Base-by-base conservation (phyloP, 2,329 filamentous ascomycete species). In the Sporothrix globosa region DNA sequence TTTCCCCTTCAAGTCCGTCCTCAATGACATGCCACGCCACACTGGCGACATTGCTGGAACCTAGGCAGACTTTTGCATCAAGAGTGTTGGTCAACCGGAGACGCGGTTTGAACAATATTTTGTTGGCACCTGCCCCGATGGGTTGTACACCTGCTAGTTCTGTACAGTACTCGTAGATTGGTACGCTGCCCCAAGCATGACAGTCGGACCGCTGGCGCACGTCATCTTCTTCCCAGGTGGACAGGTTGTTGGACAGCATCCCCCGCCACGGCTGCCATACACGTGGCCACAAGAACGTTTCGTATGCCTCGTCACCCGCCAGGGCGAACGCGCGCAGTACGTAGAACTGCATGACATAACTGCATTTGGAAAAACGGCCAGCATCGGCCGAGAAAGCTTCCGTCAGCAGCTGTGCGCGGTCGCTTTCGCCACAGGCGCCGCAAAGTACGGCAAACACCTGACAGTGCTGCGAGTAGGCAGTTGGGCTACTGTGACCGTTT, bases 141-240 rank as follows among this genome's bases (percentile, higher is more conserved):
- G 65, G 67, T 3, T 70, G 71, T 1, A 76, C 70, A 58, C 75
- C 75, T 41, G 75, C 71, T 67, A 82, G 11, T 73, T 82, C 81
- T 10, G 78, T 78, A 44, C 77, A 79, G 52, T 77, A 82, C 70
- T 82, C 81, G 67, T 82, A 82, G 4, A 83, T 75, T 0, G 80
- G 81, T 19, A 81, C 79, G 69, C 79, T 80, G 1, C 81, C 79
- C 81, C 80, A 82, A 2, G 81, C 80, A 75, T 83, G 81, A 66
- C 81, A 83, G 72, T 83, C 81, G 1, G 80, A 82, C 4, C 81
- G 77, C 71, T 81, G 80, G 2, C 78, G 74, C 5, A 82, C 81
- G 69, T 80, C 77, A 66, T 82, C 81, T 68, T 83, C 81, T 56
- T 79, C 78, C 80, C 81, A 82, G 3, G 81, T 83, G 0, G 80